Evolutionary conservation across 2,329 filamentous ascomycete species (phyloP), one percentile per base, ranked within the genome.

Genomic region (Sclerotinia nivalis): DNA sequence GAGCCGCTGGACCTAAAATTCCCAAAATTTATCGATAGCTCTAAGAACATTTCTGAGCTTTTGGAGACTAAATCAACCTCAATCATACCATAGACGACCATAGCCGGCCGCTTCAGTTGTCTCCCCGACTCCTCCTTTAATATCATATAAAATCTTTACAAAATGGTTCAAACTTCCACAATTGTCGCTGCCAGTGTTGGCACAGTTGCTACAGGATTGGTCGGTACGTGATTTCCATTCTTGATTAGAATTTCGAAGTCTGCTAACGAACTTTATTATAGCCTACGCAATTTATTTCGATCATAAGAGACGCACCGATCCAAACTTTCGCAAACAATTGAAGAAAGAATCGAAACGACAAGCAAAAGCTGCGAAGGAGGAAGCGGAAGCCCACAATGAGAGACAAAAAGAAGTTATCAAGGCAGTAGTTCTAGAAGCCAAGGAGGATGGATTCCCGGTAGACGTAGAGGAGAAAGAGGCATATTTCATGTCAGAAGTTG

Each of bases 401-500:
- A 84, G 86, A 80, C 90, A 92, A 83, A 88, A 90, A 79, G 86
- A 92, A 80, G 84, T 86, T 76, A 92, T 99, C 83, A 91, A 90
- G 82, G 81, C 82, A 70, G 89, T 88, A 66, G 91, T 98, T 62
- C 89, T 93, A 76, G 87, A 91, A 76, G 93, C 94, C 76, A 92
- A 93, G 83, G 91, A 92, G 70, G 93, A 97, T 81, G 96, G 95
- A 70, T 97, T 97, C 86, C 96, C 96, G 62, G 85, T 87, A 56
- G 93, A 93, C 77, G 89, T 95, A 49, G 95, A 98, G 80, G 93
- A 97, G 84, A 93, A 93, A 80, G 96, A 99, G 85, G 88, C 89
- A 72, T 99, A 93, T 85, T 99, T 99, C 83, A 97, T 98, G 88
- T 90, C 93, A 80, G 93, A 97, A 83, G 93, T 99, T 74, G 92